Percentiles rank a stretch among this genome's conserved stretches.
Evolutionary conservation across 768 basidiomycete genomes (phyloP).

Genomic region (Pisolithus orientalis): DNA sequence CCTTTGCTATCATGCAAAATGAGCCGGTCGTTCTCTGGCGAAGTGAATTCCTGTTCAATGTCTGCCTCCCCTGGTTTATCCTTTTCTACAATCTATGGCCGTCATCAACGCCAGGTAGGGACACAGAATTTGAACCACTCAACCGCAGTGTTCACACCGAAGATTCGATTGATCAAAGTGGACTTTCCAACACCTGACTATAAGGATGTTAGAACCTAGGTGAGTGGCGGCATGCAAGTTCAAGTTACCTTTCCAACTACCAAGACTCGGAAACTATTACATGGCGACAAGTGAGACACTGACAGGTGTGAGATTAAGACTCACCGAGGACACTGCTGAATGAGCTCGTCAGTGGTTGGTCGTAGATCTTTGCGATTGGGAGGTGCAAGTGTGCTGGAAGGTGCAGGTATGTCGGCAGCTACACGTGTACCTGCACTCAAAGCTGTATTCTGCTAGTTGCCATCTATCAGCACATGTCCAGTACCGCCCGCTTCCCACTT

Average conservation of each 20-base stretch:
- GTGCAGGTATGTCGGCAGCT: no score
- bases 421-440: no score
- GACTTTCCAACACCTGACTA: constrained; percentile 5
- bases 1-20: constrained; percentile 13
- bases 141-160: constrained; percentile 1
- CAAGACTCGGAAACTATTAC: no score
- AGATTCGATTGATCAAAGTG: background rate
- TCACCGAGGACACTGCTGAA: no score
- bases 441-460: no score
- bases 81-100: background rate
- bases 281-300: no score
- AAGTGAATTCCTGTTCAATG: constrained; percentile 8
- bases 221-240: background rate
- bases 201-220: background rate
- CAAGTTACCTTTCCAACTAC: background rate
- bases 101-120: background rate
- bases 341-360: no score
- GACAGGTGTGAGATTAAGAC: no score
- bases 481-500: no score
- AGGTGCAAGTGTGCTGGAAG: no score
- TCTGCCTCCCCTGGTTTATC: background rate
- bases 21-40: constrained; percentile 5
- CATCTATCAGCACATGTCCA: no score
- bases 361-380: no score
- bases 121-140: background rate